Evolutionary conservation across 768 basidiomycete genomes (phyloP), one percentile per base, ranked within the genome.

Genomic region (Kwoniella dejecticola): DNA sequence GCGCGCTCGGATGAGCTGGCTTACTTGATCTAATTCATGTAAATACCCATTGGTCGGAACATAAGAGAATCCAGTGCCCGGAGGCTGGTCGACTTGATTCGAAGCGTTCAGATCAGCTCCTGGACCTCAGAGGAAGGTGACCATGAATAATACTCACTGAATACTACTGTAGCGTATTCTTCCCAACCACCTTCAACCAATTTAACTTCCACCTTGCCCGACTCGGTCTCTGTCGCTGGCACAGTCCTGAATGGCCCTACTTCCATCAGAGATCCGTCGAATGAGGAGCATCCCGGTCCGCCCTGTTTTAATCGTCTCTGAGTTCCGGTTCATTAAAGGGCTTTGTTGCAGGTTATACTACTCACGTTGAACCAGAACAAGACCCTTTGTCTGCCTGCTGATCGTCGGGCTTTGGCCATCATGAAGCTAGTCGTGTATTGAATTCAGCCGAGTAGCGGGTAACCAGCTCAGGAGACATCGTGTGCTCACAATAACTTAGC

Each of bases 231-330:
- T 26, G 47, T 56, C 23, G 65, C 68, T 19, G 69, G 74, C 41
- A 75, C 66, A 85, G 85, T 76, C 86, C 91, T 54, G 65, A 80
- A 95, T 3, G 95, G 94, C 0, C 95, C 95, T n/a, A 94, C 83
- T 71, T 98, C 95, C 91, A 98, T 94, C 88, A 98, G 89, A 17
- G 93, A 83, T 2, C 95, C 95, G 70, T 98, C 95, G 75, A 98
- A 97, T 0, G 90, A 92, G 0, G 93, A 96, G 78, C 96, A 98
- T 27, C 96, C 96, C 19, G 95, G 95, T 1, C 95, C 95, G 19
- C 92, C 93, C 91, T 94, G 19, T 56, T 2, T 53, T 12, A 27
- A 2, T 31, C 38, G 41, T 48, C 31, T 13, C 29, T 12, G 26
- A 10, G 33, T 29, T 13, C 29, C 50, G 11, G 3, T 33, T 17